phyloP scores from a whole-genome alignment of 1,284 basidiomycete species.

The Cryptococcus neoformans region DNA sequence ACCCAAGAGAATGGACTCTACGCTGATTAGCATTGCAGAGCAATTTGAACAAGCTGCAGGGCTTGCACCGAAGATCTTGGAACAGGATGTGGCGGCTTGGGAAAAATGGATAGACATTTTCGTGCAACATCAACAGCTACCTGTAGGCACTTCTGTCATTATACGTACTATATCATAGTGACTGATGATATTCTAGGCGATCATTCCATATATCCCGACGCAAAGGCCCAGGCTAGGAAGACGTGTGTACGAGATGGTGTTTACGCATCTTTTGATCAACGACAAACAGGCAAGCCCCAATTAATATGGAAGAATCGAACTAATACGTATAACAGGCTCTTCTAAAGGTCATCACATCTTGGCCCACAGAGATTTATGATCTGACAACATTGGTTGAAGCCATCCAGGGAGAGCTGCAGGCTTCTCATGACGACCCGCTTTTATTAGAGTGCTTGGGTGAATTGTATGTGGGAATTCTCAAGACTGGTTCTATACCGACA shows the following conservation, averaged over 20 bases:
- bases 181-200: constrained; percentile 55
- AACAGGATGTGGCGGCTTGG: constrained; percentile 75
- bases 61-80: constrained; percentile 83
- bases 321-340: constrained; percentile 57
- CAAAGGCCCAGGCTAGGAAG: constrained; percentile 73
- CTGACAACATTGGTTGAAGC: constrained; percentile 80
- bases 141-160: constrained; percentile 53
- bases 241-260: constrained; percentile 92
- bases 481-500: not conserved
- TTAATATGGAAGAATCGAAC: constrained; percentile 3
- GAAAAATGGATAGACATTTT: constrained; percentile 94
- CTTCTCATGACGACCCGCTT: constrained; percentile 58
- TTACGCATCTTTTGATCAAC: constrained; percentile 78
- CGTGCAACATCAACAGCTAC: constrained; percentile 74
- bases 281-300: constrained; percentile 63
- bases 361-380: constrained; percentile 91
- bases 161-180: not conserved
- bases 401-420: constrained; percentile 76
- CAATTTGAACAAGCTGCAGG: constrained; percentile 79
- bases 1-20: not conserved
- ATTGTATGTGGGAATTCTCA: constrained; percentile 57
- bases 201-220: constrained; percentile 87
- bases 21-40: constrained; percentile 52
- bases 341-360: constrained; percentile 72
- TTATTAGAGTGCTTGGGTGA: constrained; percentile 93